phyloP scores from a whole-genome alignment of 768 basidiomycete genomes.

The Collybia nuda region DNA sequence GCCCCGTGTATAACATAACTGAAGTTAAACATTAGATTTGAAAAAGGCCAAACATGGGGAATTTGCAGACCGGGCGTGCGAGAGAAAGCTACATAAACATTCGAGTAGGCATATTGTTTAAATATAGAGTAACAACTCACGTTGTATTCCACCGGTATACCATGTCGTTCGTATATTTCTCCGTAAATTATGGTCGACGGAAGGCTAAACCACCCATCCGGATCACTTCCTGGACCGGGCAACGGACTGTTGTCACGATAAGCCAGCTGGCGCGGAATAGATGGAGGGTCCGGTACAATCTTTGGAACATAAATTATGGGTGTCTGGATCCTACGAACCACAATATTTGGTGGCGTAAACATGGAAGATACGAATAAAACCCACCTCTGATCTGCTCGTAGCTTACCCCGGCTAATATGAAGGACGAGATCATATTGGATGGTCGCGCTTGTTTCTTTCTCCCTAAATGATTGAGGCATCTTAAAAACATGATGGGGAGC shows the following conservation, averaged over 20 bases:
- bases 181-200: constrained; percentile 17
- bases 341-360: neutral
- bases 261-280: constrained; percentile 31
- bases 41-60: no score
- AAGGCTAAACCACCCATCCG: constrained; percentile 32
- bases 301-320: constrained; percentile 26
- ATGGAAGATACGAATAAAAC: constrained; percentile 5
- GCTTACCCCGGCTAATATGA: constrained; percentile 33
- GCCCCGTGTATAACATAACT: no score
- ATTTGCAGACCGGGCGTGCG: no score
- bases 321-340: neutral
- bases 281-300: constrained; percentile 27
- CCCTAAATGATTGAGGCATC: constrained; percentile 33
- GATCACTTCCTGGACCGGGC: constrained; percentile 31
- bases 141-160: neutral
- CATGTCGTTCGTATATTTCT: constrained; percentile 9
- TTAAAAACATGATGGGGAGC: constrained; percentile 11
- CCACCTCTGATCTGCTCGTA: constrained; percentile 38
- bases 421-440: constrained; percentile 37
- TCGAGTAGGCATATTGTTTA: neutral
- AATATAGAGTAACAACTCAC: neutral
- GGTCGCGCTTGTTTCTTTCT: constrained; percentile 26
- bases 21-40: no score
- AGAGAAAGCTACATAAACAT: no score
- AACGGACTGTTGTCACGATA: constrained; percentile 27